phyloP scores from a whole-genome alignment of 225 moss, liverwort and hornwort species.

The Physcomitrellopsis africana region DNA sequence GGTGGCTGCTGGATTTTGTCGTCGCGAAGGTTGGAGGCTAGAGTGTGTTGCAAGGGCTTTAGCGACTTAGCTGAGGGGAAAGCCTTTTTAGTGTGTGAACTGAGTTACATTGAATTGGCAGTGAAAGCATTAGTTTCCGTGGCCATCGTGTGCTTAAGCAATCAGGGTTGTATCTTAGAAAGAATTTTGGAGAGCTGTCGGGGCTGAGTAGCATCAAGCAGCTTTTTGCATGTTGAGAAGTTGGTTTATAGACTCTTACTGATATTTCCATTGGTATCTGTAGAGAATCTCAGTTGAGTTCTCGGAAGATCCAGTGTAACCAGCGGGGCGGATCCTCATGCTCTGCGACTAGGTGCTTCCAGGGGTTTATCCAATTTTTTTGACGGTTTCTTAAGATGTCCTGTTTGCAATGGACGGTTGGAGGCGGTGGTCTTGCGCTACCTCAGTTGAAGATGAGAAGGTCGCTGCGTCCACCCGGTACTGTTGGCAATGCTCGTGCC shows the following conservation, averaged over 20 bases:
- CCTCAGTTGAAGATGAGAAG: conserved; percentile 28
- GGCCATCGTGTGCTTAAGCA: background rate
- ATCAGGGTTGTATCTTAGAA: background rate
- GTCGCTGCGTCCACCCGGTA: background rate
- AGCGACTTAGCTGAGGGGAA: background rate
- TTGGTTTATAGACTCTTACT: background rate
- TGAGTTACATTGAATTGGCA: background rate
- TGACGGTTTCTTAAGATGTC: conserved; percentile 27
- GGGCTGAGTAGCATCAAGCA: background rate
- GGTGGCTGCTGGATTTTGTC: background rate
- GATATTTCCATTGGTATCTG: background rate
- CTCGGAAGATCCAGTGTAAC: background rate
- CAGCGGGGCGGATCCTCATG: background rate
- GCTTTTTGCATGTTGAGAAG: background rate
- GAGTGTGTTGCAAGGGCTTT: background rate
- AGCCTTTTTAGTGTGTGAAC: too few species aligned
- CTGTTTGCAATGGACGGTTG: conserved; percentile 46
- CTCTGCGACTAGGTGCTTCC: conserved; percentile 1
- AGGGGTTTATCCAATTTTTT: conserved; percentile 20
- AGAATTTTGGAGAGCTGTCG: background rate
- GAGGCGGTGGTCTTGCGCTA: conserved; percentile 27
- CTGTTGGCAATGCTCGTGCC: conserved; percentile 29
- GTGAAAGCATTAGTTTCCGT: background rate
- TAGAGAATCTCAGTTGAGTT: background rate
- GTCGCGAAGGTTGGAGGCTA: background rate